Evolutionary conservation across 176 grass and related monocot species (phyloP).

Genomic region (Tuctoria greenei): DNA sequence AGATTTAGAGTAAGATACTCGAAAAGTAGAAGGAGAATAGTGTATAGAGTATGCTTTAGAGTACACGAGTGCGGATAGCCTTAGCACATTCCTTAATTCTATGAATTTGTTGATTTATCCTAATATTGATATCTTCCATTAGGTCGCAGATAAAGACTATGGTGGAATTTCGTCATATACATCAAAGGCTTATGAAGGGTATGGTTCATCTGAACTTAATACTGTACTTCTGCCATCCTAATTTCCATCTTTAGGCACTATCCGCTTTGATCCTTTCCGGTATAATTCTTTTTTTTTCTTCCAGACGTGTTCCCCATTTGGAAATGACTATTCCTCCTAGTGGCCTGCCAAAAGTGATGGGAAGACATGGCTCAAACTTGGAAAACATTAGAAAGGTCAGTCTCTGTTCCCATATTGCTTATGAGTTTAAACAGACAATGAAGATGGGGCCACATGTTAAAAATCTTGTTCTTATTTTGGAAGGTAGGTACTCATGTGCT

Average conservation of each 20-base stretch:
- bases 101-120: not conserved
- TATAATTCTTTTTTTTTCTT: constrained; percentile 30
- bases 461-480: not conserved
- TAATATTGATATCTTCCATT: constrained; percentile 19
- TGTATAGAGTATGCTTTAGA: too few relatives aligned
- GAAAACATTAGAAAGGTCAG: constrained; percentile 97
- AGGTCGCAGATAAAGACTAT: constrained; percentile 69
- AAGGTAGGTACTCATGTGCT: not conserved
- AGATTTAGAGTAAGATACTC: too few relatives aligned
- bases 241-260: not conserved
- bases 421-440: not conserved
- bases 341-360: constrained; percentile 81
- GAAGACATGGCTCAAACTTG: constrained; percentile 88
- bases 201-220: constrained; percentile 35
- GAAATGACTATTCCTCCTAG: constrained; percentile 83
- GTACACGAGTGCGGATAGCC: too few relatives aligned
- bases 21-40: too few relatives aligned
- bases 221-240: not conserved
- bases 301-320: constrained; percentile 48
- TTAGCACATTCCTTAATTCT: constrained; percentile 19
- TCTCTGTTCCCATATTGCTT: constrained; percentile 32
- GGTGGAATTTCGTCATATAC: constrained; percentile 56
- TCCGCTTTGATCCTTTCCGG: not conserved
- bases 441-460: not conserved
- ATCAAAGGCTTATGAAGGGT: constrained; percentile 72